Base-by-base conservation (phyloP, 192 early-diverging fungal genomes). In the Coemansia pectinata region DNA sequence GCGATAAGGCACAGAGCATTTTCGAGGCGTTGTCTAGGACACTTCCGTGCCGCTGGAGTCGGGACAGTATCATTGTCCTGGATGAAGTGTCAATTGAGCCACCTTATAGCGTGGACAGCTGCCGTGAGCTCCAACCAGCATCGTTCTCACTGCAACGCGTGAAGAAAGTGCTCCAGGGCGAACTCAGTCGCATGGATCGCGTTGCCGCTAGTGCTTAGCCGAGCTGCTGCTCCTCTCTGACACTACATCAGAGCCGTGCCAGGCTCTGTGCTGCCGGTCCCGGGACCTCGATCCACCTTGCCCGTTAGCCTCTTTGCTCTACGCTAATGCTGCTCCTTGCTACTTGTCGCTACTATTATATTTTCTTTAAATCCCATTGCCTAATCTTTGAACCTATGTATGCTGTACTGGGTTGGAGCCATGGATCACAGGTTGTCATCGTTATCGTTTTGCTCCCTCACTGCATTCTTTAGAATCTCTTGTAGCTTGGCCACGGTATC, bases 1-100 rank as follows among this genome's bases (percentile, higher is more conserved):
- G 89, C 55, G 83, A 87, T 39, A 82, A 86, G 77, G 93, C 85
- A 7, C 92, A 94, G 76, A 81, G 85, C 27, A 90, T 94, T 62
- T 94, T 94, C 71, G 90, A 94, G 73, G 93, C 92, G 14, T 70
- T 94, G 31, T 87, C 86, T 36, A 92, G 91, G 74, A 94, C 93
- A 80, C 71, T 94, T 64, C 93, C 93, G n/a, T 92, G 91, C 66
- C 86, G 88, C 15, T 94, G 93, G 93, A 67, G 75, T 44, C 86
- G 91, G 62, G 86, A 89, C 65, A 81, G 81, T 31, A 94, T 94
- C 71, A 78, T 94, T 9, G 92, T 94, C 5, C 79, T 94, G 79
- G 93, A 94, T 71, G 92, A 94, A 69, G 88, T 94, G 21, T 73
- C 88, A 14, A 91, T 94, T 55, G 81, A 86, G 15, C 86, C 93